Percentiles rank a stretch among this genome's conserved stretches.
phyloP scores from a whole-genome alignment of 345 rosid species.

The Eucalyptus curtisii region DNA sequence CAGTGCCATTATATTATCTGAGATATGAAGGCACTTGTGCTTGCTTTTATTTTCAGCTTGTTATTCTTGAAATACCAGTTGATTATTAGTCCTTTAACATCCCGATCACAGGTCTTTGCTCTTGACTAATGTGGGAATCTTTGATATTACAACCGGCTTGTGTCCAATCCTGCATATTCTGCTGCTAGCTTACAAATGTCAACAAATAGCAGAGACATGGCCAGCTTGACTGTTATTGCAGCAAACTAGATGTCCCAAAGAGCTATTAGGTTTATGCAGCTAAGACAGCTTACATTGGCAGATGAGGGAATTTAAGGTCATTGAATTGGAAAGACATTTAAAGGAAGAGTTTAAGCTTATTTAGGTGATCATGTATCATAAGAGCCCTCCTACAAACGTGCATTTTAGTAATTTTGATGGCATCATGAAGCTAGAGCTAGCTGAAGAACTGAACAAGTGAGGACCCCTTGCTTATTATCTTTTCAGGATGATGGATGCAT shows the following conservation, averaged over 20 bases:
- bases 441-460: neutral
- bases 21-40: neutral
- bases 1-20: neutral
- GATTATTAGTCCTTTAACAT: neutral
- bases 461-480: neutral
- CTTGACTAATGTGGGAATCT: constrained; percentile 17
- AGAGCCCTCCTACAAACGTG: neutral
- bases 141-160: constrained; percentile 58
- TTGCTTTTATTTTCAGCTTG: neutral
- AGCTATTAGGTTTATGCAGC: constrained; percentile 4
- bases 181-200: constrained; percentile 33
- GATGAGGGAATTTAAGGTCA: constrained; percentile 46
- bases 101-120: neutral
- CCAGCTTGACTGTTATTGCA: constrained; percentile 55
- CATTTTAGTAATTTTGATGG: neutral
- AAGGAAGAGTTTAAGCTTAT: constrained; percentile 35
- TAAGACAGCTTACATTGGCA: constrained; percentile 11
- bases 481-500: neutral
- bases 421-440: neutral
- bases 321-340: constrained; percentile 52
- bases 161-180: constrained; percentile 27
- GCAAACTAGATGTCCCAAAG: constrained; percentile 25
- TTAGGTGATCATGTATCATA: neutral
- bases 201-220: constrained; percentile 71
- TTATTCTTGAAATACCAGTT: neutral